These are phyloP conservation scores for Ammopiptanthus mongolicus DNA, from an alignment of 306 rosid species.

Conservation along the genomic window DNA sequence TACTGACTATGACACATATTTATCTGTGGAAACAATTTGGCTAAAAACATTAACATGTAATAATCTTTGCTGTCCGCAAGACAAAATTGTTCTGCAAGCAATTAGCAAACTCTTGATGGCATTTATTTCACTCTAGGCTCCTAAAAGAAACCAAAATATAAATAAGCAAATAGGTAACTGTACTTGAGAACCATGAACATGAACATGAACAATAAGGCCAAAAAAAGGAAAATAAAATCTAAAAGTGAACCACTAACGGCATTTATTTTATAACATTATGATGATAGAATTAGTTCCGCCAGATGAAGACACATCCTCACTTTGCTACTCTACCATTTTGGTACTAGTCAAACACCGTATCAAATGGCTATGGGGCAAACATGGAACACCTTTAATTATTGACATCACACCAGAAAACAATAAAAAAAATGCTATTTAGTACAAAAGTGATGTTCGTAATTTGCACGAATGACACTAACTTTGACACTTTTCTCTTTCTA, in stretches of 20 bases:
- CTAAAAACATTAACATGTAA: not conserved
- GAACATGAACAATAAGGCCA: too few relatives aligned
- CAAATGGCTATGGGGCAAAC: not conserved
- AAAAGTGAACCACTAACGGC: not conserved
- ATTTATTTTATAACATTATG: not conserved
- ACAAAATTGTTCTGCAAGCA: not conserved
- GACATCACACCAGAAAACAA: not conserved
- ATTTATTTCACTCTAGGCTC: not conserved
- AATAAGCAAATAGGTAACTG: not conserved
- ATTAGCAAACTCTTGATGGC: not conserved
- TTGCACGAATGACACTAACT: too few relatives aligned
- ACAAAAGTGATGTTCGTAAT: too few relatives aligned
- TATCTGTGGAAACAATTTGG: not conserved
- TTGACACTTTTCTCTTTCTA: too few relatives aligned
- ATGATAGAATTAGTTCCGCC: not conserved
- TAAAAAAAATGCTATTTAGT: too few relatives aligned
- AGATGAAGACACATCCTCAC: conserved; percentile 6
- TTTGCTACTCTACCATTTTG: not conserved
- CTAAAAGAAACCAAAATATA: not conserved
- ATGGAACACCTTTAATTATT: not conserved
- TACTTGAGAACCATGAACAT: not conserved
- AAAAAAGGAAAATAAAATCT: not conserved
- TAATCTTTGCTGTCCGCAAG: not conserved
- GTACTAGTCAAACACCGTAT: not conserved
- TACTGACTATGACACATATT: not conserved